Conservation (phyloP, 306 rosid genomes). For the Prunus mume region DNA sequence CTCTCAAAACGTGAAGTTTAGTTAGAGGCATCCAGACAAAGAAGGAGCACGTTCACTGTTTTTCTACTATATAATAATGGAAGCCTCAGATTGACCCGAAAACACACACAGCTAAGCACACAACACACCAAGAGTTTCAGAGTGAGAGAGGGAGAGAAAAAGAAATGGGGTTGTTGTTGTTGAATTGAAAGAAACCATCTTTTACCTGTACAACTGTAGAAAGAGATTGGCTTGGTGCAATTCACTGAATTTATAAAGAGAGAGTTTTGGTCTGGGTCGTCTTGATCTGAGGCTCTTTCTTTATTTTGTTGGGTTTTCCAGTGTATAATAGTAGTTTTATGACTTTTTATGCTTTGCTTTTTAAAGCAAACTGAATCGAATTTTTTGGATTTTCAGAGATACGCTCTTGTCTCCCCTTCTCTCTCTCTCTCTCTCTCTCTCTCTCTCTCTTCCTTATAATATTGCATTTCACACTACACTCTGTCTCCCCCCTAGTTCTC, state of each 20-base stretch:
- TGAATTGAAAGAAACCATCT: slow-evolving; percentile 28
- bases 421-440: not conserved
- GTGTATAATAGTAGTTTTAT: slow-evolving; percentile 12
- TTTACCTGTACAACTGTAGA: slow-evolving; percentile 25
- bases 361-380: slow-evolving; percentile 56
- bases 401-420: slow-evolving; percentile 59
- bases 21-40: slow-evolving; percentile 49
- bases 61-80: slow-evolving; percentile 53
- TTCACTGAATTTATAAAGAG: slow-evolving; percentile 39
- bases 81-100: slow-evolving; percentile 45
- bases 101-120: slow-evolving; percentile 67
- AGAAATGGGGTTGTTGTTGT: slow-evolving; percentile 11
- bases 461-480: slow-evolving; percentile 18
- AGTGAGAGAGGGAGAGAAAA: not conserved
- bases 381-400: slow-evolving; percentile 71
- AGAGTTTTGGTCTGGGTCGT: slow-evolving; percentile 22
- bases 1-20: slow-evolving; percentile 64
- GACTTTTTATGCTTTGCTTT: slow-evolving; percentile 31
- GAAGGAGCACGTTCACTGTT: slow-evolving; percentile 69
- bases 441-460: slow-evolving; percentile 18
- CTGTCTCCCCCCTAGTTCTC: not conserved
- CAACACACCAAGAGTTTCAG: slow-evolving; percentile 25
- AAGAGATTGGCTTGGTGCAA: slow-evolving; percentile 24
- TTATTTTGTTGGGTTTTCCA: slow-evolving; percentile 11
- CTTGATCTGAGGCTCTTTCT: slow-evolving; percentile 28